Conservation (phyloP, 2,329 filamentous ascomycete genomes). For the Claviceps quebecensis region DNA sequence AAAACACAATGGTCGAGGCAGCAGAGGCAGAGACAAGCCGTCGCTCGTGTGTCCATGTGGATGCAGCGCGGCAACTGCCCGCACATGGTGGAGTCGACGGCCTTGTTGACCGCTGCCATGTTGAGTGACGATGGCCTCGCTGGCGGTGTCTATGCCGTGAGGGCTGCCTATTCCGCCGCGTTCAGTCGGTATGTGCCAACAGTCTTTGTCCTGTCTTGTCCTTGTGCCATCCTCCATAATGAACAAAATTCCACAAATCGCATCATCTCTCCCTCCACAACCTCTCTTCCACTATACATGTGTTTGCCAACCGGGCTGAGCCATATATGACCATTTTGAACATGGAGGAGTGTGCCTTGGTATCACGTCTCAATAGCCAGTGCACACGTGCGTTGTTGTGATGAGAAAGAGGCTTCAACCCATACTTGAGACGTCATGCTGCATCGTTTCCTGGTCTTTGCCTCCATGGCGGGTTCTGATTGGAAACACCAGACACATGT, state of each 20-base stretch:
- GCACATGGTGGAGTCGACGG: constrained; percentile 67
- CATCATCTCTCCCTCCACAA: not conserved
- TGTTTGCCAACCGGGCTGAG: too few species aligned
- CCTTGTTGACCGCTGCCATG: constrained; percentile 54
- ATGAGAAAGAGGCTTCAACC: too few species aligned
- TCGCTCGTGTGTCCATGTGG: constrained; percentile 51
- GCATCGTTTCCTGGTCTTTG: not conserved
- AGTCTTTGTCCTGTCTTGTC: not conserved
- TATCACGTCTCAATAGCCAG: too few species aligned
- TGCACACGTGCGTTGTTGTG: too few species aligned
- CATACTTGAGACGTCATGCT: not conserved
- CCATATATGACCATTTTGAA: too few species aligned
- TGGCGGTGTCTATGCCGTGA: constrained; percentile 38
- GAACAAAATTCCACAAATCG: too few species aligned
- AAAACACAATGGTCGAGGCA: constrained; percentile 14
- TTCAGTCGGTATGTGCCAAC: constrained; percentile 49
- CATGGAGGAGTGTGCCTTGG: too few species aligned
- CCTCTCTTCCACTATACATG: too few species aligned
- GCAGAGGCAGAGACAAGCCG: constrained; percentile 27
- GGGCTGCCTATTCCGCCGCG: constrained; percentile 59
- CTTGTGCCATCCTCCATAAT: not conserved
- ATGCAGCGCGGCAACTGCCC: constrained; percentile 62
- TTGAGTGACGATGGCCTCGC: constrained; percentile 47
- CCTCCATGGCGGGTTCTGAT: not conserved
- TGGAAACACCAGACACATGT: not conserved